A percentile compares a stretch with the other conserved stretches of the same genome.
Evolutionary conservation across 305 asterid genomes (phyloP).

Genomic region (Coffea humblotiana): DNA sequence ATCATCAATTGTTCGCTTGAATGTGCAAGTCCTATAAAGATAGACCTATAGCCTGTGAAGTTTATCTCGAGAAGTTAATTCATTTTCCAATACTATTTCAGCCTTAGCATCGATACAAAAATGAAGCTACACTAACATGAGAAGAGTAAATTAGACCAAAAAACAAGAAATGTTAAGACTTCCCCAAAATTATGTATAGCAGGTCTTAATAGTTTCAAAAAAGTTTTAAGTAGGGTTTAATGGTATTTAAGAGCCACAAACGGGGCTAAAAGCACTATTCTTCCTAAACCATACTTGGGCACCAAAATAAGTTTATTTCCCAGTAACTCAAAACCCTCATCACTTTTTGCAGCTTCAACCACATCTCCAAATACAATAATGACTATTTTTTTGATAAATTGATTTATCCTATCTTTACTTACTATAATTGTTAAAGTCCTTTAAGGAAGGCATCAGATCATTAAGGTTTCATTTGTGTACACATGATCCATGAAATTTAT

Average conservation of each 20-base stretch:
- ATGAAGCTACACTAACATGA: not conserved
- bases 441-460: not conserved
- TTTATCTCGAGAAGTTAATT: not conserved
- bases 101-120: not conserved
- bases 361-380: not conserved
- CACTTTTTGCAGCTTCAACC: not conserved
- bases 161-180: not conserved
- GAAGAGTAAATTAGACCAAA: not conserved
- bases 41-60: not conserved
- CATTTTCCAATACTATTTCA: slow-evolving; percentile 5
- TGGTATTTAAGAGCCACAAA: not conserved
- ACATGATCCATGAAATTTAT: not conserved
- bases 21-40: not conserved
- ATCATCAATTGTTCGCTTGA: not conserved
- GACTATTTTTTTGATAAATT: not conserved
- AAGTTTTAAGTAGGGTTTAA: not conserved
- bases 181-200: too few species aligned
- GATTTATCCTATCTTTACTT: not conserved
- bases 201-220: not conserved
- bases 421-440: not conserved
- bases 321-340: not conserved
- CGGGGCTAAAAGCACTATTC: not conserved
- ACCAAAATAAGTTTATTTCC: not conserved
- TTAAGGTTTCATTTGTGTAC: not conserved
- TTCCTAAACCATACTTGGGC: not conserved